Evolutionary conservation across 2,329 filamentous ascomycete species (phyloP), one percentile per base, ranked within the genome.

Genomic region (Lithohypha guttulata): DNA sequence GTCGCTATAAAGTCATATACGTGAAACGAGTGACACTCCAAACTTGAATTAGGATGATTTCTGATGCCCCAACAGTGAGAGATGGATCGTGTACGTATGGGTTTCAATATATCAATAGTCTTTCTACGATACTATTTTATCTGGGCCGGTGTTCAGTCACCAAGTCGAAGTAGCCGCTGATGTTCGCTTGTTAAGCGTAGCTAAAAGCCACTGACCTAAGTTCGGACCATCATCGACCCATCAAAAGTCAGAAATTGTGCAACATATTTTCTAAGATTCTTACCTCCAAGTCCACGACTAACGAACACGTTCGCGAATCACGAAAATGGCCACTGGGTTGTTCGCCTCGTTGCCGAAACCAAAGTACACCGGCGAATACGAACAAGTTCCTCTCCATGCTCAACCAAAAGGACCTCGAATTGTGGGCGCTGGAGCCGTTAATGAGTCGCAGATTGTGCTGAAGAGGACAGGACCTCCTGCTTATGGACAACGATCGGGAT

Each of bases 291-390:
- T n/a, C 26, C 13, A 3, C 27, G 22, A 3, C 28, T 11, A 13
- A 13, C 13, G 5, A 15, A 34, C 19, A 6, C 19, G 20, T 29
- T 13, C 30, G 11, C 15, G 6, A 23, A 14, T 25, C 31, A 4
- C 32, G 25, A 42, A 17, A 31, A 52, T 52, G 49, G 73, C 72
- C 50, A 71, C 76, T 43, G 83, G 84, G 42, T 72, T 96, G 29
- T 77, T 84, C 47, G 77, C 78, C 56, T 79, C 83, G 42, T 70
- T 96, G 29, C 89, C 89, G 3, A 87, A 87, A 59, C 87, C 89
- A 11, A 89, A 84, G 63, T 93, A 95, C 57, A 84, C 80, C 3
- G 86, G 84, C 51, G 84, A 93, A 57, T 79, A 93, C 57, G 87
- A 95, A 58, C 83, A 93, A 55, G 64, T 81, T 22, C 79, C 80